Evolutionary conservation across 768 basidiomycete species (phyloP).

Genomic region (Pholiota conissans): DNA sequence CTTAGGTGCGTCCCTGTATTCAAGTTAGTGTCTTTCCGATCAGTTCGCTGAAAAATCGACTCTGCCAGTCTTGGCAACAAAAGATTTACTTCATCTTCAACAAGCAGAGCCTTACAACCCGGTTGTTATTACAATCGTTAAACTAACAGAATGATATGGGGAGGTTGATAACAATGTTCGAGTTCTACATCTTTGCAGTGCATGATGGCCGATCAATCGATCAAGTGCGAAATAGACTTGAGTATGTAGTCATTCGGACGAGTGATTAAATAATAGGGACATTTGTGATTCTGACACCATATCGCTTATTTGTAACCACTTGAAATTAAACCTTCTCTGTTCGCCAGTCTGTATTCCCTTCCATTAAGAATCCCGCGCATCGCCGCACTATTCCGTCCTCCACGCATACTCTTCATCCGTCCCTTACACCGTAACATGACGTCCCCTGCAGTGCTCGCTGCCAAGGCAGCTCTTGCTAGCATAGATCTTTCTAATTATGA

Average conservation of each 20-base stretch:
- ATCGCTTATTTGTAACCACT: not conserved
- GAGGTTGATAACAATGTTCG: too few species aligned
- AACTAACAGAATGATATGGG: conserved; percentile 9
- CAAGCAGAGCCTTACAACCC: conserved; percentile 63
- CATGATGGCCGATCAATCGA: too few species aligned
- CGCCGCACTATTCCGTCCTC: conserved; percentile 13
- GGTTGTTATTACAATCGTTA: conserved; percentile 40
- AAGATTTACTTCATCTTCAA: conserved; percentile 60
- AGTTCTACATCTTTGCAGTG: too few species aligned
- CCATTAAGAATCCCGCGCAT: conserved; percentile 21
- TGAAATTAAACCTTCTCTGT: not conserved
- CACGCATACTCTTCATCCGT: not conserved
- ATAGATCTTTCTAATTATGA: conserved; percentile 87
- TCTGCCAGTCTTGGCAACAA: conserved; percentile 69
- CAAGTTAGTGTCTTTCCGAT: not conserved
- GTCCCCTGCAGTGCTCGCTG: conserved; percentile 64
- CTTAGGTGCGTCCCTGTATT: conserved; percentile 51
- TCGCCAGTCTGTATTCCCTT: conserved; percentile 18
- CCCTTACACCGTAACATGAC: conserved; percentile 35
- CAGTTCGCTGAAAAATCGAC: not conserved
- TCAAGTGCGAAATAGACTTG: too few species aligned
- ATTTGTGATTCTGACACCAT: conserved; percentile 5
- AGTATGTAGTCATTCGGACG: too few species aligned
- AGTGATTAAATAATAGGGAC: not conserved
- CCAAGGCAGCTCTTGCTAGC: conserved; percentile 62